These are phyloP conservation scores for Tuber borchii DNA, from an alignment of 495 filamentous ascomycete genomes.

Conservation along the genomic window DNA sequence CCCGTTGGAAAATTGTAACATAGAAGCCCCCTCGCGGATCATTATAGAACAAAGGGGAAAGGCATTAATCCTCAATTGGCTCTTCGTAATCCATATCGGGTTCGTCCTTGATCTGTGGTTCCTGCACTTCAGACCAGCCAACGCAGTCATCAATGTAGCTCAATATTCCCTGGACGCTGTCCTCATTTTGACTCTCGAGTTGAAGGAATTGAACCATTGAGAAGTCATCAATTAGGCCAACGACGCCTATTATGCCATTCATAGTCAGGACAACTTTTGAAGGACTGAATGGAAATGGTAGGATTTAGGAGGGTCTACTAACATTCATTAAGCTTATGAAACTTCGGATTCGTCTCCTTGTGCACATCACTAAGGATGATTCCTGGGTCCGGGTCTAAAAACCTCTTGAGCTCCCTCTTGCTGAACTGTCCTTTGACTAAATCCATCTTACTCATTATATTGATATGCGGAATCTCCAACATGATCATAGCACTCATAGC, in stretches of 20 bases:
- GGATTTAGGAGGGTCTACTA: background rate
- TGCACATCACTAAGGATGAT: constrained; percentile 40
- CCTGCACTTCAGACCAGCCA: constrained; percentile 93
- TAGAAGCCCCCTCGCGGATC: background rate
- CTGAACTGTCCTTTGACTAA: constrained; percentile 76
- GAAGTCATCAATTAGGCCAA: constrained; percentile 85
- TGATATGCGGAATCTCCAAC: constrained; percentile 92
- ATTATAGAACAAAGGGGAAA: background rate
- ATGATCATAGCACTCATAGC: constrained; percentile 99
- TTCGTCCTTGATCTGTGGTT: constrained; percentile 77
- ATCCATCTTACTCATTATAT: constrained; percentile 95
- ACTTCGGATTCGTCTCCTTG: constrained; percentile 41
- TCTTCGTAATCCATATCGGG: constrained; percentile 63
- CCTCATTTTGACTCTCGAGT: constrained; percentile 84
- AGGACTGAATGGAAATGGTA: background rate
- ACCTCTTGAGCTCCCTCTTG: constrained; percentile 76
- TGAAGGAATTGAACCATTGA: constrained; percentile 94
- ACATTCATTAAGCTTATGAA: constrained; percentile 42
- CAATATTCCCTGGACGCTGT: constrained; percentile 81
- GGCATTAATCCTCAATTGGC: constrained; percentile 32
- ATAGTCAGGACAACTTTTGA: background rate
- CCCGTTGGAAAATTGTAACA: background rate
- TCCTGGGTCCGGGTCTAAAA: constrained; percentile 72
- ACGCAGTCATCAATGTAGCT: constrained; percentile 97
- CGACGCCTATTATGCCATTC: constrained; percentile 57